Percentiles rank a stretch among this genome's conserved stretches.
phyloP scores from a whole-genome alignment of 257 asterid genomes.

The Pogostemon cablin region DNA sequence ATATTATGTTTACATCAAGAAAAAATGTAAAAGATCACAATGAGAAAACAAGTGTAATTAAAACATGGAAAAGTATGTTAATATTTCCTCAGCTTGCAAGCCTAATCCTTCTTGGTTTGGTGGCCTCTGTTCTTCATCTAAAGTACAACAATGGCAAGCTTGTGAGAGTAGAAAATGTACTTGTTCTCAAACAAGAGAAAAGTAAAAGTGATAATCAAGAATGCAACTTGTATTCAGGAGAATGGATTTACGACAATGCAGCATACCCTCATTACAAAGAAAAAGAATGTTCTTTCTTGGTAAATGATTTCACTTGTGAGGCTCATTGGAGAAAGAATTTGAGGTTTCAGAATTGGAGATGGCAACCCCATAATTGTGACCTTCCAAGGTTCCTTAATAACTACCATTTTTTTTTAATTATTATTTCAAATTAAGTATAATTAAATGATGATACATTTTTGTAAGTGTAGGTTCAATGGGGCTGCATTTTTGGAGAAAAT shows the following conservation, averaged over 20 bases:
- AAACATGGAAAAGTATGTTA: neutral
- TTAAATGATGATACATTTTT: neutral
- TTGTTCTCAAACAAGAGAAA: neutral
- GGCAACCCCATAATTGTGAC: slow-evolving; percentile 56
- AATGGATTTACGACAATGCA: slow-evolving; percentile 39
- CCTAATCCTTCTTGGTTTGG: slow-evolving; percentile 19
- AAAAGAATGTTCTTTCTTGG: slow-evolving; percentile 42
- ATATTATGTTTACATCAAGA: neutral
- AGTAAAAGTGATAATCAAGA: neutral
- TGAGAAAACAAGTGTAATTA: neutral
- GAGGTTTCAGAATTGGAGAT: slow-evolving; percentile 46
- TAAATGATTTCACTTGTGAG: slow-evolving; percentile 42
- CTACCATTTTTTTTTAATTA: too few species aligned
- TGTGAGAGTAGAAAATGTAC: neutral
- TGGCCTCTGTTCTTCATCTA: slow-evolving; percentile 3
- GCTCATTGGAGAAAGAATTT: slow-evolving; percentile 43
- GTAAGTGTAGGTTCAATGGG: slow-evolving; percentile 54
- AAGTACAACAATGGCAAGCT: neutral
- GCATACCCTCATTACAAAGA: slow-evolving; percentile 45
- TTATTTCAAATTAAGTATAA: neutral
- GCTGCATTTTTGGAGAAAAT: slow-evolving; percentile 54
- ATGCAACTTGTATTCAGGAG: slow-evolving; percentile 40
- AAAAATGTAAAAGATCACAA: neutral
- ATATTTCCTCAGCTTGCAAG: slow-evolving; percentile 19
- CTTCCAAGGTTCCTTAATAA: slow-evolving; percentile 18